Conservation (phyloP, 2,329 filamentous ascomycete species). For the Aspergillus pseudoviridinutans region DNA sequence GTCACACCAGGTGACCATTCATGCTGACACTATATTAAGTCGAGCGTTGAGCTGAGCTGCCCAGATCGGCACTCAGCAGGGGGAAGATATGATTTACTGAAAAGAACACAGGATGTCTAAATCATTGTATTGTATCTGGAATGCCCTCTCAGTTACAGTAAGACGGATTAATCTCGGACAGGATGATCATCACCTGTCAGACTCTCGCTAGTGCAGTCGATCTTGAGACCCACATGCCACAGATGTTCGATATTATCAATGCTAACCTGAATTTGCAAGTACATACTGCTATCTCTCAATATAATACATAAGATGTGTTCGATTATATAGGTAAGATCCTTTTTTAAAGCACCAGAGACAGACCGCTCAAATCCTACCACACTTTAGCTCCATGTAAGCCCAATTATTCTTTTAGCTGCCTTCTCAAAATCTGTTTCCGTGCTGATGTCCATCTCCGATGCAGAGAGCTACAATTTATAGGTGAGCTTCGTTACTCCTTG, state of each 20-base stretch:
- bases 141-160: background rate
- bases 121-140: background rate
- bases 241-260: background rate
- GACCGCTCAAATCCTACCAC: background rate
- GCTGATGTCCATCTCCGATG: constrained; percentile 3
- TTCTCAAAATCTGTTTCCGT: constrained; percentile 8
- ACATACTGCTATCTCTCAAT: background rate
- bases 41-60: too few relatives aligned
- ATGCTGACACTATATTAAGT: too few relatives aligned
- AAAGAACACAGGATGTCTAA: background rate
- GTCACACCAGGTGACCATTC: too few relatives aligned
- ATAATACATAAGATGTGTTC: too few relatives aligned
- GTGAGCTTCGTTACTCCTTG: background rate
- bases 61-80: too few relatives aligned
- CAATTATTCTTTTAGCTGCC: constrained; percentile 17
- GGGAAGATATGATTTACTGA: background rate
- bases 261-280: too few relatives aligned
- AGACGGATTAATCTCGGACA: background rate
- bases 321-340: too few relatives aligned
- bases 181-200: background rate
- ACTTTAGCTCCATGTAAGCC: background rate
- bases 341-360: too few relatives aligned
- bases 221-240: background rate
- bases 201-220: background rate
- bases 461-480: background rate